Evolutionary conservation across 441 rosid genomes (phyloP), one percentile per base, ranked within the genome.

Genomic region (Syzygium malaccense): DNA sequence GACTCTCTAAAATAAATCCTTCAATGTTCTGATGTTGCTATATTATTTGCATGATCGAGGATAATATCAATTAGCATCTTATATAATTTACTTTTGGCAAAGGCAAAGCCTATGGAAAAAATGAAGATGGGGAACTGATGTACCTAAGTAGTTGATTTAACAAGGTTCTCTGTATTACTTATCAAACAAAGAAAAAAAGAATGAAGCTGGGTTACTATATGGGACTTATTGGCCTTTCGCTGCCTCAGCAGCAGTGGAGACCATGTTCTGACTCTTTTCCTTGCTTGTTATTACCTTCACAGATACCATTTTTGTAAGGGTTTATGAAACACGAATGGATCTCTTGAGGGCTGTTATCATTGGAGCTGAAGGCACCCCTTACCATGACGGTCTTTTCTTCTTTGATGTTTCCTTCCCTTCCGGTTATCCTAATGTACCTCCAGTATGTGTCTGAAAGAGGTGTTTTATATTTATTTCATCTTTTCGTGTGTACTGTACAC

Each of bases 311-410:
- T 95, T 92, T 93, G 98, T 96, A 66, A 95, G 99, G 93, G 98
- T 92, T 66, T 98, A 93, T 89, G 99, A 97, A 91, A 90, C 97
- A 87, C 94, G 99, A 91, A 96, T 98, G 99, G 99, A 98, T 91
- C 94, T 97, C 86, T 89, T 98, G 92, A 95, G 99, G 91, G 99
- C 99, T 90, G 98, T 95, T 57, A 98, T 98, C 85, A 91, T 96
- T 32, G 99, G 99, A 93, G 98, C 99, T 26, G 96, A 95, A 88
- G 98, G 98, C 86, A 98, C 99, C 90, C 99, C 99, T 45, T 98
- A 98, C 91, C 99, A 97, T 60, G 98, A 98, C 80, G 99, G 99
- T 91, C 96, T 98, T 66, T 98, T 94, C 92, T 96, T 97, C 93
- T 96, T 96, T 90, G 99, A 98, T 88, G 90, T 96, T 90, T 93